These are phyloP conservation scores for Calocera viscosa DNA, from an alignment of 768 basidiomycete genomes.

Conservation along the genomic window DNA sequence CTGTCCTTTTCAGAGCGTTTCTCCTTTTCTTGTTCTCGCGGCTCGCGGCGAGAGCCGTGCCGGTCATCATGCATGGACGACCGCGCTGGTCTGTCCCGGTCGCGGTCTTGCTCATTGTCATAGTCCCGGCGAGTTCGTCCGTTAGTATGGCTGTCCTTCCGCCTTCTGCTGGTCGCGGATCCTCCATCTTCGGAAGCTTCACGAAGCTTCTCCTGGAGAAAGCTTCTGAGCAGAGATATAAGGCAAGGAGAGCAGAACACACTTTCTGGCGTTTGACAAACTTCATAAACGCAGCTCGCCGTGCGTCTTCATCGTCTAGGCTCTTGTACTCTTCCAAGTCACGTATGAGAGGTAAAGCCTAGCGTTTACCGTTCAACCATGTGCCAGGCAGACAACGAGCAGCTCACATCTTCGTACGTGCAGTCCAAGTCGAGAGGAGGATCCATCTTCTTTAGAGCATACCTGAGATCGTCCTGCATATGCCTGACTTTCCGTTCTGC, in stretches of 20 bases:
- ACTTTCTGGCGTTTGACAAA: slow-evolving; percentile 87
- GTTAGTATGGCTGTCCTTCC: slow-evolving; percentile 42
- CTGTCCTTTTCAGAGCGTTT: slow-evolving; percentile 9
- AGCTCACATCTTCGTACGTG: slow-evolving; percentile 66
- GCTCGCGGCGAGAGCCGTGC: slow-evolving; percentile 3
- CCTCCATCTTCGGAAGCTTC: slow-evolving; percentile 67
- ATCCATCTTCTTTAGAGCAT: slow-evolving; percentile 81
- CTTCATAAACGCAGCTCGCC: slow-evolving; percentile 72
- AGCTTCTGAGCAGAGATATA: neutral
- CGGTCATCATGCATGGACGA: slow-evolving; percentile 11
- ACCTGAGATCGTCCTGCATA: slow-evolving; percentile 87
- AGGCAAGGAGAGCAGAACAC: slow-evolving; percentile 11
- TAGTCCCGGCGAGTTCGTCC: slow-evolving; percentile 14
- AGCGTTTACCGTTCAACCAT: neutral
- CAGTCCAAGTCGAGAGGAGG: slow-evolving; percentile 66
- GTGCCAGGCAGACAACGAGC: neutral
- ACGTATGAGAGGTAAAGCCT: slow-evolving; percentile 67
- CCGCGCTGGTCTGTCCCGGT: slow-evolving; percentile 16
- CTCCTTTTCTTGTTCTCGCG: slow-evolving; percentile 11
- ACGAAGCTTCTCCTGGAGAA: slow-evolving; percentile 53
- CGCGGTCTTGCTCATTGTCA: slow-evolving; percentile 20
- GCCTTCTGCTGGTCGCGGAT: slow-evolving; percentile 64
- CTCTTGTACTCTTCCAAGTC: slow-evolving; percentile 77
- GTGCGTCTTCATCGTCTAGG: slow-evolving; percentile 65
- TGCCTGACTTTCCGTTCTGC: slow-evolving; percentile 74